Evolutionary conservation across 2,329 filamentous ascomycete species (phyloP).

Genomic region (Aspergillus tamarii): DNA sequence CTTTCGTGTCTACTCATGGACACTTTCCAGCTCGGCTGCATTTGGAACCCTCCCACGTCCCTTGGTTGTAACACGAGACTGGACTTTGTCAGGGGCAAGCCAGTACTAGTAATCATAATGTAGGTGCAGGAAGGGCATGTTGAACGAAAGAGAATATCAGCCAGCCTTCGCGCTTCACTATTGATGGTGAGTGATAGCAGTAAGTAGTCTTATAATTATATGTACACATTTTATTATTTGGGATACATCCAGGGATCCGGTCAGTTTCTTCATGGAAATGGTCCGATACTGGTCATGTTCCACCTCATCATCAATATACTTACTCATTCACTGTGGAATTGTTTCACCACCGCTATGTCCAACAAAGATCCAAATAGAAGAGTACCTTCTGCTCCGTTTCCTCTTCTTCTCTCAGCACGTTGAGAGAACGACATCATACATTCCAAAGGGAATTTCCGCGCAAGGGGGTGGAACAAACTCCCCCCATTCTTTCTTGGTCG

Average conservation of each 20-base stretch:
- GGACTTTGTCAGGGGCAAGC: neutral
- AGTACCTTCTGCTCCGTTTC: neutral
- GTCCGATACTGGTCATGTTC: neutral
- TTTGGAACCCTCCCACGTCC: neutral
- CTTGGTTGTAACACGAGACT: neutral
- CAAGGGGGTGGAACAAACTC: neutral
- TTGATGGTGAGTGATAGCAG: too few relatives aligned
- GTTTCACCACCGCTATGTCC: neutral
- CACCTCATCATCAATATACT: neutral
- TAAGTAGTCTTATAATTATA: too few relatives aligned
- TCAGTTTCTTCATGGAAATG: neutral
- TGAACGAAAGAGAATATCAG: too few relatives aligned
- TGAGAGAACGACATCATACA: neutral
- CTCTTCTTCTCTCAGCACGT: neutral
- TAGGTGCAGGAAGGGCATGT: too few relatives aligned
- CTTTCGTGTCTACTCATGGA: neutral
- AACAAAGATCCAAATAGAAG: neutral
- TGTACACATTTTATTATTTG: neutral
- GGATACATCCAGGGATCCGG: neutral
- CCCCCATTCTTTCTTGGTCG: neutral
- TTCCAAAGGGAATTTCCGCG: neutral
- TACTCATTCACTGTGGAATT: neutral
- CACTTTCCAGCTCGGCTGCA: neutral
- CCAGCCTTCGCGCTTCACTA: too few relatives aligned
- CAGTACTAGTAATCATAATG: neutral